Evolutionary conservation across 768 basidiomycete genomes (phyloP).

Genomic region (Tylopilus intermedius): DNA sequence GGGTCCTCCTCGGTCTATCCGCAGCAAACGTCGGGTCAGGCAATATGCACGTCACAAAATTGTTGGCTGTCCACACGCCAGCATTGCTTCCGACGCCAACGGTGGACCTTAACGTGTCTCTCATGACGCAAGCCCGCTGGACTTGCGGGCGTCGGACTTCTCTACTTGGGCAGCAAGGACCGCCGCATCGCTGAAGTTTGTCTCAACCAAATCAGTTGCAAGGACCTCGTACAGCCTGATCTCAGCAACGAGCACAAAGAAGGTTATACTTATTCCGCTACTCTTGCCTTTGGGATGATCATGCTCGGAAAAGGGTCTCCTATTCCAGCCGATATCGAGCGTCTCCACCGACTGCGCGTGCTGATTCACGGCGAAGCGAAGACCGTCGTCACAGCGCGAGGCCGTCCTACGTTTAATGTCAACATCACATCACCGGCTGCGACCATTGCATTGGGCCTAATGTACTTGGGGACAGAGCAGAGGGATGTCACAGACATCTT

Average conservation of each 20-base stretch:
- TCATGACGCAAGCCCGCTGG: slow-evolving; percentile 87
- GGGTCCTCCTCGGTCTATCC: slow-evolving; percentile 86
- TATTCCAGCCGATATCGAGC: slow-evolving; percentile 69
- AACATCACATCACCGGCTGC: slow-evolving; percentile 91
- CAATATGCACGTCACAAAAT: slow-evolving; percentile 83
- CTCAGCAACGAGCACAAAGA: slow-evolving; percentile 86
- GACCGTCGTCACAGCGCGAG: slow-evolving; percentile 32
- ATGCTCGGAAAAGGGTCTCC: slow-evolving; percentile 85
- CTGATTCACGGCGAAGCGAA: slow-evolving; percentile 72
- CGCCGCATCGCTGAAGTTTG: slow-evolving; percentile 91
- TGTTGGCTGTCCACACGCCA: slow-evolving; percentile 89
- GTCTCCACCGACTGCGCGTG: slow-evolving; percentile 64
- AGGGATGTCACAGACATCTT: slow-evolving; percentile 84
- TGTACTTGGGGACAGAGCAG: slow-evolving; percentile 85
- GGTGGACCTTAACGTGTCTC: slow-evolving; percentile 84
- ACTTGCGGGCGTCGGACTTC: slow-evolving; percentile 78
- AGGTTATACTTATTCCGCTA: slow-evolving; percentile 84
- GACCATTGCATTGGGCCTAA: slow-evolving; percentile 82
- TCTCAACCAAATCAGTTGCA: slow-evolving; percentile 74
- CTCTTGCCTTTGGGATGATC: slow-evolving; percentile 91
- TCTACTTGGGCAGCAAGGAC: slow-evolving; percentile 86
- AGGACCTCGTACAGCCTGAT: slow-evolving; percentile 75
- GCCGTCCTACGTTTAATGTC: slow-evolving; percentile 62
- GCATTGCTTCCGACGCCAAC: slow-evolving; percentile 84
- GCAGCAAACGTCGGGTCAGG: slow-evolving; percentile 84